Base-by-base conservation (phyloP, 192 early-diverging fungal genomes). In the Umbelopsis sp. region DNA sequence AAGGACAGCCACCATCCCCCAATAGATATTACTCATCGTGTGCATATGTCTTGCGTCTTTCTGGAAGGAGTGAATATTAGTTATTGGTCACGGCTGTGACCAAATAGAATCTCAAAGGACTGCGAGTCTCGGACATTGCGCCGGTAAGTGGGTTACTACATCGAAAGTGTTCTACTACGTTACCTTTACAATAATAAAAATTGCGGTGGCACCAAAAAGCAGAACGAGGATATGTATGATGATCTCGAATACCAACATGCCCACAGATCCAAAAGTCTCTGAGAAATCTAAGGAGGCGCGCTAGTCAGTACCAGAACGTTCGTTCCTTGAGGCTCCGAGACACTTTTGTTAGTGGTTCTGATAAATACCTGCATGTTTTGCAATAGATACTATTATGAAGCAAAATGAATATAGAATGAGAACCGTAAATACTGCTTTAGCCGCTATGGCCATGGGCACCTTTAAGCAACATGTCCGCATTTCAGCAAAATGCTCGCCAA, bases 211-310 rank as follows among this genome's bases (percentile, higher is more conserved):
- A 31, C 66, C 41, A 34, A 34, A 41, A 6, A 53, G 10, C 7
- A 44, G 14, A 31, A 68, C 66, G 32, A 29, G 21, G 21, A 74
- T 43, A 45, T 74, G 72, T 0, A 74, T 4, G 6, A 74, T 38
- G 9, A 68, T 66, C 7, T 51, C 47, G n/a, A 74, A 56, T 32
- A 50, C 66, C 20, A 74, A 11, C 24, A 74, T 52, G 21, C 72
- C 72, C 8, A 65, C 21, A n/a, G 72, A 67, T n/a, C 72, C 72
- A 54, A 74, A 56, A 16, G 72, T 56, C 17, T 54, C 51, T 11
- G 72, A 38, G 41, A 74, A 74, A 25, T 43, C 72, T 74, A 45
- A 5, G 47, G n/a, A 49, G 47, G n/a, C n/a, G 47, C 47, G 20
- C 47, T 17, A 49, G 20, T 21, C 20, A 21, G 16, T 49, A 49